Base-by-base conservation (phyloP, 495 filamentous ascomycete species). In the Penicillium chermesinum region DNA sequence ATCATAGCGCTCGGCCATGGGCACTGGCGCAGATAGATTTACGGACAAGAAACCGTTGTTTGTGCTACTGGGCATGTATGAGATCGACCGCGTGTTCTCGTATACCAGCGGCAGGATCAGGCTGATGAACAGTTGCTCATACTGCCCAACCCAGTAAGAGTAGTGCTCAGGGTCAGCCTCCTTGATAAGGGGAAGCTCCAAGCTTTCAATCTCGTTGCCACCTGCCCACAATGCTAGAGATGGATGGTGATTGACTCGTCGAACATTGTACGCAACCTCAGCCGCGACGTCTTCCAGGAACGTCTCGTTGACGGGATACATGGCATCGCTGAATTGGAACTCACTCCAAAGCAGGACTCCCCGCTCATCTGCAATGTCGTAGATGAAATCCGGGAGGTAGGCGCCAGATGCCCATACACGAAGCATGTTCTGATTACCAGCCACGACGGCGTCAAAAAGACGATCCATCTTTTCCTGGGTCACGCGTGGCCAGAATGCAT, bases 261-360 rank as follows among this genome's bases (percentile, higher is more conserved):
- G 73, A 9, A 83, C 79, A 32, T 87, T 77, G 52, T 84, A 85
- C 17, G 72, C 63, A 5, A 81, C 77, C 55, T 87, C 83, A 10
- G 67, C 66, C 0, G 71, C 67, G 20, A 77, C 73, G 42, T 82
- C 83, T 13, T 81, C 79, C 7, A 87, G 58, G 49, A 83, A 86
- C 0, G 59, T 66, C 2, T 67, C 53, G 38, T 79, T 58, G 0
- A 79, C 70, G 0, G 83, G 83, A 51, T 87, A 87, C 13, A 84
- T 55, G 0, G 80, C 73, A 61, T 83, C 81, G 20, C 78, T 77
- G 59, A 84, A 86, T 58, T 84, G 72, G 38, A 85, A 85, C 42
- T 86, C 83, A 41, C 75, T 82, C 83, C 83, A 87, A 3, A 87
- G 67, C 12, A 86, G 63, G 10, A 87, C 73, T 1, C 84, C 83